phyloP scores from a whole-genome alignment of 192 early-diverging fungal species.

The Linnemannia schmuckeri region DNA sequence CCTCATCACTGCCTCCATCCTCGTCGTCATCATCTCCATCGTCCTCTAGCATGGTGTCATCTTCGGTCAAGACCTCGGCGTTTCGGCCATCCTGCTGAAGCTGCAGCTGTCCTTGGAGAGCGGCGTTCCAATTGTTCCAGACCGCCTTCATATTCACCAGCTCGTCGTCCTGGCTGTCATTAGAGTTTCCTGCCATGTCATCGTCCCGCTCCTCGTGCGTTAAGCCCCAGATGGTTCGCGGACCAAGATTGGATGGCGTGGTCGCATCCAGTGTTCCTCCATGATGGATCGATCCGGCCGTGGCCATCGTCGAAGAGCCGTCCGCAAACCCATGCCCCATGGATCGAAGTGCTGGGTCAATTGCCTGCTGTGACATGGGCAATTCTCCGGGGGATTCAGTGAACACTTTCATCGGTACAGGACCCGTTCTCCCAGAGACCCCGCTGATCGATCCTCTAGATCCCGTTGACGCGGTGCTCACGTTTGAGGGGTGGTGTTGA shows the following conservation, averaged over 20 bases:
- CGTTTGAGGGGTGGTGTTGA: constrained; percentile 34
- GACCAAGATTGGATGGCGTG: background rate
- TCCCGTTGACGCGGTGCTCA: constrained; percentile 11
- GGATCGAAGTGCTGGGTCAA: constrained; percentile 14
- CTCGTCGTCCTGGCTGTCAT: background rate
- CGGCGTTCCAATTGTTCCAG: constrained; percentile 26
- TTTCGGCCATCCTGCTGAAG: background rate
- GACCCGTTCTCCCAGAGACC: background rate
- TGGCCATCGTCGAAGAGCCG: constrained; percentile 29
- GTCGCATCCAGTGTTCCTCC: background rate
- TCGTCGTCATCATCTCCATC: constrained; percentile 38
- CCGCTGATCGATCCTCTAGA: constrained; percentile 40
- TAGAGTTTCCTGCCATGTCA: background rate
- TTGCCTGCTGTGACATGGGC: constrained; percentile 21
- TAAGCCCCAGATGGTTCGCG: constrained; percentile 30
- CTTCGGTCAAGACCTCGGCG: constrained; percentile 27
- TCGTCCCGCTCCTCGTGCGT: constrained; percentile 23
- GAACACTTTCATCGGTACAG: constrained; percentile 9
- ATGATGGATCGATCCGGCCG: constrained; percentile 10
- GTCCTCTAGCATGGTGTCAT: constrained; percentile 28
- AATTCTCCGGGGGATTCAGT: constrained; percentile 39
- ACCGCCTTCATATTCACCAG: constrained; percentile 14
- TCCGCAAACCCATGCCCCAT: constrained; percentile 15
- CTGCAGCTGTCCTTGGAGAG: constrained; percentile 12
- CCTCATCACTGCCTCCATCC: constrained; percentile 33